Evolutionary conservation across 768 basidiomycete genomes (phyloP).

Genomic region (Termitomyces eurrhizus): DNA sequence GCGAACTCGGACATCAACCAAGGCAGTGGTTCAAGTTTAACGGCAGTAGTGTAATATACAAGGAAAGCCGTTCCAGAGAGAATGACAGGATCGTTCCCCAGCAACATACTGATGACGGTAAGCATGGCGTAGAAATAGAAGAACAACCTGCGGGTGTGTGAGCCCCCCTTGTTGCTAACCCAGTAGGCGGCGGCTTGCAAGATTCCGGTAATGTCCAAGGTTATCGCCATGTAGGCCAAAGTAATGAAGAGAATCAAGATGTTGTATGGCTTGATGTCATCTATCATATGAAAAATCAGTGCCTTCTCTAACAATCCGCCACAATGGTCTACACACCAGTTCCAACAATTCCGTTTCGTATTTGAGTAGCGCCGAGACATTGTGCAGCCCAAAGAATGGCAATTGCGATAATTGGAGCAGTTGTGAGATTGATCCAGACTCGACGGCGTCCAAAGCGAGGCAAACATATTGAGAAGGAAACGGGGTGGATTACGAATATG

Average conservation of each 20-base stretch:
- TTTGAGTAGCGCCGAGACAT: conserved; percentile 39
- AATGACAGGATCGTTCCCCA: conserved; percentile 94
- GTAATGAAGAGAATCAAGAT: conserved; percentile 93
- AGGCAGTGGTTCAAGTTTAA: conserved; percentile 50
- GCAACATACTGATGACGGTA: conserved; percentile 66
- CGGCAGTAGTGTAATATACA: conserved; percentile 79
- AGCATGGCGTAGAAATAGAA: conserved; percentile 85
- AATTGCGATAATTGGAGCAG: conserved; percentile 47
- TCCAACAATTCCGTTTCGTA: conserved; percentile 74
- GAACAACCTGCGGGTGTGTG: conserved; percentile 70
- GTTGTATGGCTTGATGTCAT: conserved; percentile 85
- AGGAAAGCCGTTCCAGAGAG: conserved; percentile 90
- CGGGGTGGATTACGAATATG: conserved; percentile 39
- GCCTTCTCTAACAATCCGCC: conserved; percentile 5
- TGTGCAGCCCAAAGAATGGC: conserved; percentile 47
- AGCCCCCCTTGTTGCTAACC: conserved; percentile 80
- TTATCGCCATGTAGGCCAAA: conserved; percentile 90
- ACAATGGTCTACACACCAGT: conserved; percentile 22
- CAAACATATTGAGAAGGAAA: conserved; percentile 29
- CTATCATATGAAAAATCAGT: conserved; percentile 21
- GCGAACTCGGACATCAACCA: conserved; percentile 80
- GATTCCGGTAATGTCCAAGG: conserved; percentile 86
- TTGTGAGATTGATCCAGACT: conserved; percentile 30
- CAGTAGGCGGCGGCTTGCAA: conserved; percentile 86
- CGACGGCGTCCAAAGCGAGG: conserved; percentile 21